Percentiles rank a stretch among this genome's conserved stretches.
These are phyloP conservation scores for Bothriochloa decipiens DNA, from an alignment of 176 grass and related monocot species.

Conservation along the genomic window DNA sequence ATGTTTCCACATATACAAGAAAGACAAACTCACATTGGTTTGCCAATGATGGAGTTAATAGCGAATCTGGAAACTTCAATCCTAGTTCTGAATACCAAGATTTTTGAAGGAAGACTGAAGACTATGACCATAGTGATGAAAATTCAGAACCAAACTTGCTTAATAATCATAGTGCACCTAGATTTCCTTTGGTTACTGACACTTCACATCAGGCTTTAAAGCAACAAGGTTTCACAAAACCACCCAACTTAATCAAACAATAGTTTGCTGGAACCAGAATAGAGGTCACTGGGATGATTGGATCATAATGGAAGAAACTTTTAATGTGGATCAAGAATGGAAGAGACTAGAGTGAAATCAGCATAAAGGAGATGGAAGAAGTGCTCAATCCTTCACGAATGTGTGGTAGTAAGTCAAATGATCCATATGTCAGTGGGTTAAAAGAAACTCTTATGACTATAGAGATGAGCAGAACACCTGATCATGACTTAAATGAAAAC, in stretches of 20 bases:
- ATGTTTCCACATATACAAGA: neutral
- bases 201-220: neutral
- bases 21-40: neutral
- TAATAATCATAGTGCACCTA: neutral
- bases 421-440: neutral
- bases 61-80: neutral
- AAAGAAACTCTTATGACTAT: neutral
- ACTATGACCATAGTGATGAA: neutral
- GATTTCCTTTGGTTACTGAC: neutral
- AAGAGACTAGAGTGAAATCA: neutral
- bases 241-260: neutral
- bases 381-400: neutral
- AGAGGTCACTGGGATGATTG: neutral
- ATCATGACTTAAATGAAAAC: neutral
- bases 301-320: neutral
- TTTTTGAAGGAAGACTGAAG: neutral
- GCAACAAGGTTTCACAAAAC: neutral
- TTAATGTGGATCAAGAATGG: neutral
- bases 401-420: neutral
- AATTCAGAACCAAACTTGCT: neutral
- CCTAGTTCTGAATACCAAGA: neutral
- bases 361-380: neutral
- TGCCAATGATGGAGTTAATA: neutral
- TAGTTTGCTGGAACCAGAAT: neutral
- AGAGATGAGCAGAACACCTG: neutral